A percentile compares a stretch with the other conserved stretches of the same genome.
These are phyloP conservation scores for Cyclocybe cylindracea DNA, from an alignment of 768 basidiomycete species.

Conservation along the genomic window DNA sequence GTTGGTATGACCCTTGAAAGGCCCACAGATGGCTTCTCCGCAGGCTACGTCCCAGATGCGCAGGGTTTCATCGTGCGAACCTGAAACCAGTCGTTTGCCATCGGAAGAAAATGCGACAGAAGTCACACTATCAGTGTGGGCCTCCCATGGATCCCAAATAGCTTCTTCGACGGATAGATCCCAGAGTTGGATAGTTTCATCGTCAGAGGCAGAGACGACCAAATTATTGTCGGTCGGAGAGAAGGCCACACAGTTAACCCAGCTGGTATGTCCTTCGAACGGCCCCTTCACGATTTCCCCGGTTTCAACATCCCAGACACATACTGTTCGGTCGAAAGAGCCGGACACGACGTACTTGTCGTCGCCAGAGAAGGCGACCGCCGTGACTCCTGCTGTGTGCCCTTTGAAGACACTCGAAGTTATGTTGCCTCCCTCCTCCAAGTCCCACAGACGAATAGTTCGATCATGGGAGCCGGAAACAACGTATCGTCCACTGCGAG, in stretches of 20 bases:
- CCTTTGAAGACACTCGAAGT: conserved; percentile 1
- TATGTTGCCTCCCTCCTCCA: too few species aligned
- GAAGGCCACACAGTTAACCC: background rate
- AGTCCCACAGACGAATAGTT: too few species aligned
- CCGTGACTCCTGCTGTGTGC: conserved; percentile 5
- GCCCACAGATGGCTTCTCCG: background rate
- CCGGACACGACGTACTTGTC: conserved; percentile 27
- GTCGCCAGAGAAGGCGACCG: conserved; percentile 18
- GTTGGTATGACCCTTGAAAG: conserved; percentile 17
- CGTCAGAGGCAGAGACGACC: background rate
- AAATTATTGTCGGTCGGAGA: background rate
- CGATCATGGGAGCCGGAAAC: too few species aligned
- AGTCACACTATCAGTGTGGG: background rate
- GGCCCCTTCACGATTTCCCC: background rate
- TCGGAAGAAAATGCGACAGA: background rate
- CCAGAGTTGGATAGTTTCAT: background rate
- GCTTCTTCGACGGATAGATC: background rate
- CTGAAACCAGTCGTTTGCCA: background rate
- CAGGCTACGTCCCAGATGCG: background rate
- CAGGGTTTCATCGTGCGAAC: background rate
- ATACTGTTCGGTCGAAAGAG: conserved; percentile 23
- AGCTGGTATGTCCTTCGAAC: background rate
- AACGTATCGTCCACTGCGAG: too few species aligned
- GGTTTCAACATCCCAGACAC: conserved; percentile 21
- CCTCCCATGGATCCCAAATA: background rate